Base-by-base conservation (phyloP, 2,329 filamentous ascomycete genomes). In the Dothideomycetes sp. region DNA sequence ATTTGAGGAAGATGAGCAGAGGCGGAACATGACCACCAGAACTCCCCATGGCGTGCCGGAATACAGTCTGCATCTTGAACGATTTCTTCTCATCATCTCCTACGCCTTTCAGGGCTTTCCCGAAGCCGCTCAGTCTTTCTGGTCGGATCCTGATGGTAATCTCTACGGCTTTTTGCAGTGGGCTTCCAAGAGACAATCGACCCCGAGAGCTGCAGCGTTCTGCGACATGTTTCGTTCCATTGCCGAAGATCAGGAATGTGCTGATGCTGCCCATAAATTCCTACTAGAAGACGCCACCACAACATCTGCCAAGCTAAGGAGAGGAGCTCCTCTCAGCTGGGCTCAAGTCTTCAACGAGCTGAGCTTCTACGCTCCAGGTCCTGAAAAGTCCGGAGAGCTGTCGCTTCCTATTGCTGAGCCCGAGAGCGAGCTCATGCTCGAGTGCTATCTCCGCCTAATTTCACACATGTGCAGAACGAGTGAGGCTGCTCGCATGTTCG, bases 141-240 rank as follows among this genome's bases (percentile, higher is more conserved):
- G 91, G 91, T 75, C 75, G 22, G 88, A 95, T 54, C 79, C 83
- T 2, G 91, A 98, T 52, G 87, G 87, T 54, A 94, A 95, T 50
- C 68, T 98, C 22, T 84, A 88, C 46, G 91, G 91, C 0, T 98
- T 98, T 56, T 72, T 98, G 57, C 84, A 94, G 47, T 98, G 91
- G 91, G 84, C 88, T n/a, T 94, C 91, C 3, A 81, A 86, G 50
- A 75, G 91, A 51, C 87, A 94, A 45, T 94, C 93, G 0, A 95
- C 93, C 0, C 91, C 91, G n/a, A 73, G 94, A 17, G 88, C 94
- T 43, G 91, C 86, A 45, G 88, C 89, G 10, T 98, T 96, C 52
- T 98, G 91, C 59, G 89, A 96, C 56, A 89, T 98, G 79, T 69
- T 98, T 12, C 84, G 87, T 53, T 82, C 88, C 1, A 80, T 98